Evolutionary conservation across 1,284 basidiomycete species (phyloP), one percentile per base, ranked within the genome.

Genomic region (Ganoderma leucocontextum): DNA sequence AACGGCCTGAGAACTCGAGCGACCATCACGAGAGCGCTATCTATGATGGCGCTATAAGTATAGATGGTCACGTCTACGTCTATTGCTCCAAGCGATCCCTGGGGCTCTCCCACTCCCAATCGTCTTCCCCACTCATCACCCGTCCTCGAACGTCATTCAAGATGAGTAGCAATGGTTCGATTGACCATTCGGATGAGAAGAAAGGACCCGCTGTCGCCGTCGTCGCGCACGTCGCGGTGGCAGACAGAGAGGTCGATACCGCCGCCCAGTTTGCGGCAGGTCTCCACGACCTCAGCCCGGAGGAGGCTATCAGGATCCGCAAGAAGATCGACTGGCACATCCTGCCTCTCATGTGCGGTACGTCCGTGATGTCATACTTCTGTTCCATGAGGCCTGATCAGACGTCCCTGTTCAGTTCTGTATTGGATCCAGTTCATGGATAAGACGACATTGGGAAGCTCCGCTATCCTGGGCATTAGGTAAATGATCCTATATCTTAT

Each of bases 341-440:
- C 39, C 76, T 92, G 44, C 90, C 90, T 39, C 79, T 92, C 73
- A 92, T 92, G 91, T 91, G 88, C 72, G 82, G 90, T 91, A 76
- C 73, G 89, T 39, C 22, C 9, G 22, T 39, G 38, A 9, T 41
- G 4, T 39, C 13, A 8, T 10, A 2, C 38, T 22, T 3, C 6
- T 29, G 22, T 41, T 15, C 3, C 13, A 41, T 39, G 58, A 25
- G 0, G 38, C 13, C 38, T 60, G 10, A 60, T 10, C 10, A 7
- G 3, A 55, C 29, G 44, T 19, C n/a, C 13, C n/a, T 33, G 36
- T 4, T 12, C 29, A 90, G 88, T 81, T 33, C 83, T 91, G 33
- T 90, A 91, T 74, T 87, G 85, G 84, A 83, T 92, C 41, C 89
- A 92, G 75, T 91, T 87, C 70, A 91, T 91, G 88, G 90, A 91